Evolutionary conservation across 139 green algal genomes (phyloP).

Genomic region (Eudorina sp.): DNA sequence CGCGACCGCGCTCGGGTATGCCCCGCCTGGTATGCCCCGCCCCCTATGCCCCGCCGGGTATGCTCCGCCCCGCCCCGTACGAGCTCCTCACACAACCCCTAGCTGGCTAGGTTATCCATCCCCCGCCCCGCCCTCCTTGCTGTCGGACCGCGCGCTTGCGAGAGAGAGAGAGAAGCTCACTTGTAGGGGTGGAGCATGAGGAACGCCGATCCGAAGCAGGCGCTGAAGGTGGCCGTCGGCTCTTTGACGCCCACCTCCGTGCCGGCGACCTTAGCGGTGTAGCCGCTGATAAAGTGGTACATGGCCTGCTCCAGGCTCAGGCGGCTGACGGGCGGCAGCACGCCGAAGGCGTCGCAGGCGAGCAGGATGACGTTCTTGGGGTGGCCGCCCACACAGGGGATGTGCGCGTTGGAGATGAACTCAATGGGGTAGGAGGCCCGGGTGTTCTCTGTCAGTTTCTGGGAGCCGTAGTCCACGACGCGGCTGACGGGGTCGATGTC

Average conservation of each 20-base stretch:
- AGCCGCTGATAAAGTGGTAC: conserved; percentile 98
- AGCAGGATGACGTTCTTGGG: conserved; percentile 89
- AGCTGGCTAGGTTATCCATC: too few relatives aligned
- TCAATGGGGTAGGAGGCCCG: conserved; percentile 96
- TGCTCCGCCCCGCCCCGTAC: too few relatives aligned
- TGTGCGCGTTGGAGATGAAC: conserved; percentile 93
- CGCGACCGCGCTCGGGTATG: too few relatives aligned
- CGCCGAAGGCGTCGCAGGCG: conserved; percentile 90
- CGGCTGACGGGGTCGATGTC: conserved; percentile 79
- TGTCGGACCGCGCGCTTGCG: neutral
- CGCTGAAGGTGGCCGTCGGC: conserved; percentile 93
- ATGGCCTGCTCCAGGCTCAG: conserved; percentile 94
- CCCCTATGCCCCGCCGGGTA: too few relatives aligned
- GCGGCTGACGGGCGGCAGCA: conserved; percentile 90
- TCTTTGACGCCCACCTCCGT: conserved; percentile 96
- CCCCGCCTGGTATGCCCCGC: too few relatives aligned
- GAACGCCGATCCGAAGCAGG: conserved; percentile 82
- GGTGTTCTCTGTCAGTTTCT: conserved; percentile 81
- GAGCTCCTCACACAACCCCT: too few relatives aligned
- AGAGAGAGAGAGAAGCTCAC: neutral
- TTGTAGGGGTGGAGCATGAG: conserved; percentile 58
- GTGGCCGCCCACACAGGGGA: conserved; percentile 92
- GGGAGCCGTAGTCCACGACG: conserved; percentile 78
- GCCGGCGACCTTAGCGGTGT: conserved; percentile 97
- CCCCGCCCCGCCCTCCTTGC: too few relatives aligned